Evolutionary conservation across 768 basidiomycete species (phyloP), one percentile per base, ranked within the genome.

Genomic region (Tricholoma matsutake): DNA sequence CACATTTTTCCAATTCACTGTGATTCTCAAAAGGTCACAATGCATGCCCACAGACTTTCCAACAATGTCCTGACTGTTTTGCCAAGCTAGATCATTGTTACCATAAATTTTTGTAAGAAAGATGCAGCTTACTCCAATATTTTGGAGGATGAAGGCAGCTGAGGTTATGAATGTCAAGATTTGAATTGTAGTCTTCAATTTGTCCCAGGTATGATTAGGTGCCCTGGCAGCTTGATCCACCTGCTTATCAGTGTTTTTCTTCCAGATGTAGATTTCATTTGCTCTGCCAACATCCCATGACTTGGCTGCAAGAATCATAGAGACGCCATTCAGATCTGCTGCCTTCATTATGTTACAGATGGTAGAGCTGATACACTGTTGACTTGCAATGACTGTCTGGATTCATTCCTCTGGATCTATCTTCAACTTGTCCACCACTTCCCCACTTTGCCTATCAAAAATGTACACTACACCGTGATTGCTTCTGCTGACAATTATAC

Each of bases 401-500:
- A 64, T 58, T 62, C 65, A 59, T 13, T 61, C 39, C 1, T 37
- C 4, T 41, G 39, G 39, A 8, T 60, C 59, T 11, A 61, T 29
- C 8, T 13, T 45, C 25, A 67, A 56, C 22, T 58, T 20, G 22
- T 64, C 63, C 13, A 63, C 13, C 1, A 57, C 34, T 2, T 59
- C 20, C n/a, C 67, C 67, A 14, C n/a, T 60, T 20, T 51, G 16
- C 8, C 65, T 18, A 28, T 68, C 63, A 58, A 68, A 68, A 6
- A 68, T 29, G 28, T 68, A 65, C 5, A 66, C 54, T 2, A 61
- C 32, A 3, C 63, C 65, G 45, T 68, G 65, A 45, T 68, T 65
- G 37, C 65, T 66, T 11, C 59, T 60, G 16, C 54, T 54, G 1
- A 66, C 37, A 31, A 68, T 62, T 1, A 28, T 22, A 6, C 43